These are phyloP conservation scores for Calonectria crousiana DNA, from an alignment of 2,329 filamentous ascomycete genomes.

Conservation along the genomic window DNA sequence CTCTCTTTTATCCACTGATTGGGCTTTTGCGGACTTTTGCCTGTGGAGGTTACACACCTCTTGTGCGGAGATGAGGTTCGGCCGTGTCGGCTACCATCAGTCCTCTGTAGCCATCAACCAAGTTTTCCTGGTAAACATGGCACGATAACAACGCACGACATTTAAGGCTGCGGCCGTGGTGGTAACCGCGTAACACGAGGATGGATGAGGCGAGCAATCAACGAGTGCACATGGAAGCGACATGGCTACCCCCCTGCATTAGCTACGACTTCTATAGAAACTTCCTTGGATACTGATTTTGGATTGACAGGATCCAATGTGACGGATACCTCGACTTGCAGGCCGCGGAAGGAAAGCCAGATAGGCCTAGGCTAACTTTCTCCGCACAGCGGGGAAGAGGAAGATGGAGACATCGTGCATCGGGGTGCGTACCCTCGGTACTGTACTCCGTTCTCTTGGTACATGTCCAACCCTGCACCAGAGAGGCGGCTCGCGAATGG, in stretches of 20 bases:
- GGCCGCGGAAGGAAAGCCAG: conserved; percentile 29
- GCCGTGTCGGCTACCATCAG: conserved; percentile 3
- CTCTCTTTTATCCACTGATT: conserved; percentile 19
- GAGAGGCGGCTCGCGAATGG: conserved; percentile 41
- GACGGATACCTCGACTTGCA: conserved; percentile 27
- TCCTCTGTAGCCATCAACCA: not conserved
- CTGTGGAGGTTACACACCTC: conserved; percentile 16
- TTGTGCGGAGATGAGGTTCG: conserved; percentile 17
- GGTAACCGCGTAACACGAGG: conserved; percentile 6
- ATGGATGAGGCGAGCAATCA: conserved; percentile 10
- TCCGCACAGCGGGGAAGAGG: conserved; percentile 42
- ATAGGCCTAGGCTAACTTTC: conserved; percentile 39
- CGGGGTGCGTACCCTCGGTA: conserved; percentile 35
- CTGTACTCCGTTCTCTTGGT: conserved; percentile 20
- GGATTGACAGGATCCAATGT: conserved; percentile 19
- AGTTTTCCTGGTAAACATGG: not conserved
- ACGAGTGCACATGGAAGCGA: not conserved
- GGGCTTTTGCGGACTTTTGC: conserved; percentile 16
- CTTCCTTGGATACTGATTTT: conserved; percentile 13
- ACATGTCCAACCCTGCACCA: conserved; percentile 39
- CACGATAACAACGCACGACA: conserved; percentile 7
- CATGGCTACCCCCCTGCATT: conserved; percentile 20
- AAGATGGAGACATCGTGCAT: conserved; percentile 44
- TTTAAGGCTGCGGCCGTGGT: not conserved
- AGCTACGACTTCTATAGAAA: conserved; percentile 4